Base-by-base conservation (phyloP, 805 yeast genomes). In the Wickerhamomyces tratensis region DNA sequence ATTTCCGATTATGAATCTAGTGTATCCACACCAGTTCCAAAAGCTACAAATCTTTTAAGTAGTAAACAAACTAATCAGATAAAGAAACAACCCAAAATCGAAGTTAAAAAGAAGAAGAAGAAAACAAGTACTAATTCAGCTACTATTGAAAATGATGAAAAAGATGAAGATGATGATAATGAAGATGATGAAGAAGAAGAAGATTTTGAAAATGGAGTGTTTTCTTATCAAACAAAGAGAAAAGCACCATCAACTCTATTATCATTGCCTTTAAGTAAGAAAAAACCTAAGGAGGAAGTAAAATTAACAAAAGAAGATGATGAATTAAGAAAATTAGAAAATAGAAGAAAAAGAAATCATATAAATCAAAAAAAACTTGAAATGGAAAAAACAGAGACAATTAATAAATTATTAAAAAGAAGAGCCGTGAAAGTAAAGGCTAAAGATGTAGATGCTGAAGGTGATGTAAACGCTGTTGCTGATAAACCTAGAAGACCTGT, bases 321-420 rank as follows among this genome's bases (percentile, higher is more conserved):
- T 34, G 84, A 82, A 39, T 62, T 85, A 45, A 72, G 86, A 37
- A 77, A 86, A 47, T 82, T 88, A 2, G 97, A 88, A 58, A 78
- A 76, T 53, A 86, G 95, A 0, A 72, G 96, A 49, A 76, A 86
- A 56, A 70, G 97, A 49, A 82, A 82, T 57, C 86, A 87, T 54
- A 74, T 86, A 53, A 82, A 82, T 53, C 85, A 79, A 51, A 79
- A 81, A 60, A 76, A 80, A 48, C 63, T 84, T 38, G 96, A 86
- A 56, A 95, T 83, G 58, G 96, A 88, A 58, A 88, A 88, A 58
- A 73, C 79, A 55, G 96, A 87, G 48, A 86, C 95, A 0, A 68
- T 88, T 46, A 88, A 87, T 59, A 84, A 84, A 58, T 67, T 88
- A 47, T 68, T 88, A 49, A 79, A 83, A 61, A 77, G 86, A 56